These are phyloP conservation scores for Tricholoma bakamatsutake DNA, from an alignment of 768 basidiomycete species.

Conservation along the genomic window DNA sequence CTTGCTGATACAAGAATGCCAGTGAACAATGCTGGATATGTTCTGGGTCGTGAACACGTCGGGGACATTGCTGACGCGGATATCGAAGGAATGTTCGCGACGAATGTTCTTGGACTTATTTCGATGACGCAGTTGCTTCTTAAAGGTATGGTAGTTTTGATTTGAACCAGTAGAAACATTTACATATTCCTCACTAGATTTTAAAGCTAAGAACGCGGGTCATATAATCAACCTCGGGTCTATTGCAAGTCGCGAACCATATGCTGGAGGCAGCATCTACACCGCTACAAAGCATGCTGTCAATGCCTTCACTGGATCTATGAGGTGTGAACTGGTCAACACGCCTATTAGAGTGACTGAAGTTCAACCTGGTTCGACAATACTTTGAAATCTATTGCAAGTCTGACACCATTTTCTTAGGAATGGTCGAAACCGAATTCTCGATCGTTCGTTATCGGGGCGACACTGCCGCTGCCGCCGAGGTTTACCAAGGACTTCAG, in stretches of 20 bases:
- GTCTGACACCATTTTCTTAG: constrained; percentile 24
- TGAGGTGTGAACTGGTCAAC: constrained; percentile 84
- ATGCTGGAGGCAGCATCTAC: constrained; percentile 89
- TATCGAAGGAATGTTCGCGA: constrained; percentile 78
- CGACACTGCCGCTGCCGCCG: constrained; percentile 73
- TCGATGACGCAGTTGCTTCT: constrained; percentile 72
- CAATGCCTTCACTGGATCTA: constrained; percentile 74
- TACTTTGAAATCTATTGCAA: constrained; percentile 8
- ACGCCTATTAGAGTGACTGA: constrained; percentile 93
- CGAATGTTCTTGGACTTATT: constrained; percentile 83
- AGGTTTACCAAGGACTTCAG: constrained; percentile 85
- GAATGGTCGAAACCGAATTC: constrained; percentile 91
- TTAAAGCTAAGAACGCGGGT: constrained; percentile 70
- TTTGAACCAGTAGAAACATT: background rate
- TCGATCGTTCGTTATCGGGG: constrained; percentile 88
- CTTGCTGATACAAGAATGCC: constrained; percentile 1
- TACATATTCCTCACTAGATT: constrained; percentile 40
- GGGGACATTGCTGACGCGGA: constrained; percentile 76
- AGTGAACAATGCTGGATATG: constrained; percentile 80
- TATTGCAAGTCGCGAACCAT: constrained; percentile 83
- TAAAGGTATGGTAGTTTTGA: constrained; percentile 32
- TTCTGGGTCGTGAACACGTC: constrained; percentile 81
- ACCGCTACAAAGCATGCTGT: constrained; percentile 89
- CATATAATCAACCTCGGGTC: constrained; percentile 96
- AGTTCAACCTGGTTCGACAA: constrained; percentile 74